Evolutionary conservation across 2,329 filamentous ascomycete genomes (phyloP), one percentile per base, ranked within the genome.

Genomic region (Fusarium redolens): DNA sequence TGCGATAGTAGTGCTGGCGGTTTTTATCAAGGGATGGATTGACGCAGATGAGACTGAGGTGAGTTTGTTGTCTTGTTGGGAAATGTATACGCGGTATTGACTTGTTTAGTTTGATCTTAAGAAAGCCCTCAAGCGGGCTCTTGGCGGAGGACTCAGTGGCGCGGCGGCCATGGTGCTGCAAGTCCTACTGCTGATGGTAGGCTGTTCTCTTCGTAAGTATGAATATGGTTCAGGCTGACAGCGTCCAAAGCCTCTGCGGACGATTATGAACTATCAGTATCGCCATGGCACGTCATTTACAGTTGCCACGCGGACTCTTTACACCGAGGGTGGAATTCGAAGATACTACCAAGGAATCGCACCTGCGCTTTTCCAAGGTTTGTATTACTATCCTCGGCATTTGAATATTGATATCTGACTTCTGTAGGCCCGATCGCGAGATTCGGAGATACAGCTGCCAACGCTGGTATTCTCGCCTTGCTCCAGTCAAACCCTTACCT

Each of bases 221-320:
- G 11, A 1, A 3, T n/a, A 18, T 33, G 12, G 18, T 3, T 13
- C 1, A 1, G 4, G 4, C 22, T 69, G 3, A 70, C 11, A 12
- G 0, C 0, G 3, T 4, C 2, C 7, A 51, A 13, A 86, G 85
- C 85, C 85, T 7, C 77, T 86, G 7, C 81, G 85, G 9, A 86
- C 85, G 0, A 84, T 86, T 17, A 86, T 86, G 85, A 86, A 86
- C 75, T 86, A 86, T 48, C 85, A 86, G 66, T 86, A 86, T 59
- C 85, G 85, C 4, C 84, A 83, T 43, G 85, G 85, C 3, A 82
- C 80, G 1, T 79, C 82, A 0, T 86, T 86, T 61, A 80, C 79
- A 6, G 56, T 72, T 2, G 84, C 85, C 0, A 82, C 81, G 2
- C 72, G 77, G 20, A 85, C 82, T 1, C 79, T 86, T 4, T 85